Conservation (phyloP, 2,329 filamentous ascomycete species). For the Cladosporium sp. region DNA sequence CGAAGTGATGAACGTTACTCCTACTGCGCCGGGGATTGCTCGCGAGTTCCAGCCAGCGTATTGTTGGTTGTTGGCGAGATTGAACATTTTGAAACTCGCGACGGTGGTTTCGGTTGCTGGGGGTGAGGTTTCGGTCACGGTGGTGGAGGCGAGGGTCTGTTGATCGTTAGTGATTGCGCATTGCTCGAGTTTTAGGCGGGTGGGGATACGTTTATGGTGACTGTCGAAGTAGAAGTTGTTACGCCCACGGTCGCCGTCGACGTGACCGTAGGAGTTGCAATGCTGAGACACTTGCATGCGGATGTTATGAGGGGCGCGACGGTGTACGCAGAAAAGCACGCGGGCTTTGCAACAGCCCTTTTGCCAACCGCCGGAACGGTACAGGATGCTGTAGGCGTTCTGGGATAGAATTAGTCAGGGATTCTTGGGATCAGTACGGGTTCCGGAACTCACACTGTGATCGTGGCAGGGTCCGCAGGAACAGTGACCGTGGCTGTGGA, state of each 20-base stretch:
- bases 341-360: background rate
- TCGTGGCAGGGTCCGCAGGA: background rate
- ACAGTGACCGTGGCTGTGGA: background rate
- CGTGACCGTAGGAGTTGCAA: background rate
- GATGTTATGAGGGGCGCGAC: background rate
- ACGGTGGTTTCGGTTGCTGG: too few species aligned
- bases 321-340: background rate
- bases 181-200: too few species aligned
- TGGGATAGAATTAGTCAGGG: background rate
- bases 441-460: background rate
- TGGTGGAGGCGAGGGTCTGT: too few species aligned
- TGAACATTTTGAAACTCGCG: too few species aligned
- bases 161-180: too few species aligned
- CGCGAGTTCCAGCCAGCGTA: too few species aligned
- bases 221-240: background rate
- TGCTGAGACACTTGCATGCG: background rate
- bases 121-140: too few species aligned
- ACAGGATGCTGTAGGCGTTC: too few species aligned
- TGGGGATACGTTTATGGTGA: background rate
- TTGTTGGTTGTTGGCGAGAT: too few species aligned
- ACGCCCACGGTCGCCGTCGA: background rate
- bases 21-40: too few species aligned
- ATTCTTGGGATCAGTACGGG: too few species aligned
- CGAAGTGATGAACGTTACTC: too few species aligned
- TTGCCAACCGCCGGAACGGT: background rate